These are phyloP conservation scores for Lantana camara DNA, from an alignment of 257 asterid genomes.

Conservation along the genomic window DNA sequence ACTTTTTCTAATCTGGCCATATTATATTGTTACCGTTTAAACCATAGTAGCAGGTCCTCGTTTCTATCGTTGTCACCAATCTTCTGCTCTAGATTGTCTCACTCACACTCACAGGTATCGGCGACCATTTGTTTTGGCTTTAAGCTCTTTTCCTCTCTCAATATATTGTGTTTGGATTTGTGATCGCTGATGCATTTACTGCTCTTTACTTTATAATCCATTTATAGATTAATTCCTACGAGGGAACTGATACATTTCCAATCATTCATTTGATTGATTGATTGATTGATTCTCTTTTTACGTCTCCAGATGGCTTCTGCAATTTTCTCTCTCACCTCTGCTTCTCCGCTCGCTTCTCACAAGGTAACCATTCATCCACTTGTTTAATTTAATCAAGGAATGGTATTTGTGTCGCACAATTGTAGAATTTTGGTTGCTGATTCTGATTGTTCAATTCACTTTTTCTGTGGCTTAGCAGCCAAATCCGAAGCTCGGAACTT, in stretches of 20 bases:
- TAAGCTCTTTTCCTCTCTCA: neutral
- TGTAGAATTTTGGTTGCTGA: neutral
- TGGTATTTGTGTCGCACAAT: neutral
- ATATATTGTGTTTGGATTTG: neutral
- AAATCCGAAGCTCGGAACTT: constrained; percentile 40
- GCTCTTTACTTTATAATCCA: neutral
- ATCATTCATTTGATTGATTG: neutral
- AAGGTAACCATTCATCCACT: constrained; percentile 37
- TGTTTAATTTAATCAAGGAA: neutral
- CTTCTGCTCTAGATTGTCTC: neutral
- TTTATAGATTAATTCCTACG: neutral
- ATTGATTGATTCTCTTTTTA: neutral
- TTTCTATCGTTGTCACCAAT: neutral
- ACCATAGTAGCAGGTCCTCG: neutral
- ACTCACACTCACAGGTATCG: neutral
- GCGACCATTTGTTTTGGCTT: neutral
- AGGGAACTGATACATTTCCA: constrained; percentile 8
- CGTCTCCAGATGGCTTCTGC: constrained; percentile 49
- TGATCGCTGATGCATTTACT: neutral
- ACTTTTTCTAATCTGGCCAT: neutral
- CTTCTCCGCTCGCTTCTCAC: constrained; percentile 36
- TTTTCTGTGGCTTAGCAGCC: constrained; percentile 40
- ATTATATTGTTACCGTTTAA: neutral
- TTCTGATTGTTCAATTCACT: neutral
- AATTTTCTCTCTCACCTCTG: constrained; percentile 46